Evolutionary conservation across 768 basidiomycete species (phyloP).

Genomic region (Boletellus emodensis): DNA sequence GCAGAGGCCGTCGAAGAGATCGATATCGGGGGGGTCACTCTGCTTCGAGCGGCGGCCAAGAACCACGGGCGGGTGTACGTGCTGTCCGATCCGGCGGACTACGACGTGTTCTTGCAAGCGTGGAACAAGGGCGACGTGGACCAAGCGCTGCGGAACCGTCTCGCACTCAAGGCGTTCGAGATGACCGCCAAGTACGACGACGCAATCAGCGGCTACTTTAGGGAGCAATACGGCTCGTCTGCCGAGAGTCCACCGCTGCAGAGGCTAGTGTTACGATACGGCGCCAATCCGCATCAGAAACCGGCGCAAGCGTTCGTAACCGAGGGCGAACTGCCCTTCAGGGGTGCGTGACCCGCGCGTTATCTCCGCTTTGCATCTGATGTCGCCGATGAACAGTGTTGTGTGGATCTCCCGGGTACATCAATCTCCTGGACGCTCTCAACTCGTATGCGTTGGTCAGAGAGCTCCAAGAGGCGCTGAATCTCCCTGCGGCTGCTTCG

Average conservation of each 20-base stretch:
- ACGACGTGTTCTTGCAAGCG: constrained; percentile 71
- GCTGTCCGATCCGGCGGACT: constrained; percentile 86
- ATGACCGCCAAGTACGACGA: constrained; percentile 94
- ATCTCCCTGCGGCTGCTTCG: constrained; percentile 92
- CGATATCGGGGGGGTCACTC: constrained; percentile 97
- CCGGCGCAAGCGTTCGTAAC: constrained; percentile 95
- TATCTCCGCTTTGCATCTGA: not conserved
- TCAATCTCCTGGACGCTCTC: constrained; percentile 95
- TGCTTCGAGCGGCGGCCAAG: constrained; percentile 96
- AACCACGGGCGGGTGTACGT: constrained; percentile 93
- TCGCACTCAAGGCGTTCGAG: constrained; percentile 97
- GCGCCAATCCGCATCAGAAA: constrained; percentile 98
- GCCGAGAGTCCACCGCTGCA: constrained; percentile 78
- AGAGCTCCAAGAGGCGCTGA: constrained; percentile 83
- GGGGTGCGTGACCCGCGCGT: constrained; percentile 46
- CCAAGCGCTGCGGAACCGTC: constrained; percentile 63
- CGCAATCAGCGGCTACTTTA: constrained; percentile 94
- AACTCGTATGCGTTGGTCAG: constrained; percentile 96
- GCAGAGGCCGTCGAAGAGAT: constrained; percentile 95
- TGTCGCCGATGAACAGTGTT: constrained; percentile 50
- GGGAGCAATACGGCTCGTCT: constrained; percentile 89
- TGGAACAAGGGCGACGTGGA: constrained; percentile 77
- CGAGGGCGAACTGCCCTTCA: constrained; percentile 88
- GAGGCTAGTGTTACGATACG: constrained; percentile 84
- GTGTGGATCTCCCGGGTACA: constrained; percentile 94